A percentile compares a stretch with the other conserved stretches of the same genome.
phyloP scores from a whole-genome alignment of 495 filamentous ascomycete species.

The Penicillium angulare region DNA sequence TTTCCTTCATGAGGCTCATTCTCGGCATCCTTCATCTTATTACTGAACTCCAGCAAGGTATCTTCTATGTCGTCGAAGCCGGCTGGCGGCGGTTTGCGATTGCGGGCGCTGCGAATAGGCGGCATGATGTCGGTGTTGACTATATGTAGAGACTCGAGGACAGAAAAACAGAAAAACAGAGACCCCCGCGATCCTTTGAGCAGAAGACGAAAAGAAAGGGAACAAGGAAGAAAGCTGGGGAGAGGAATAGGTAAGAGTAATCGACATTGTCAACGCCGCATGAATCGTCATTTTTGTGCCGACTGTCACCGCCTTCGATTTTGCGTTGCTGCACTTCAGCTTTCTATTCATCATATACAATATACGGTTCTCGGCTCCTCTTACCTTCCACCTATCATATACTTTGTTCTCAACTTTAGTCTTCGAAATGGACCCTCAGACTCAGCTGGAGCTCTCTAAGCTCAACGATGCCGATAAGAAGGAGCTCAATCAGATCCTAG shows the following conservation, averaged over 20 bases:
- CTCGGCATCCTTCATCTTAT: slow-evolving; percentile 99
- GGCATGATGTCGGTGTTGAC: slow-evolving; percentile 61
- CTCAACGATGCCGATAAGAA: slow-evolving; percentile 80
- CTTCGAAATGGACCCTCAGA: slow-evolving; percentile 36
- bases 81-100: slow-evolving; percentile 87
- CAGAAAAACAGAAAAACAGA: background rate
- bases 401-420: background rate
- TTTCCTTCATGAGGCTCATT: slow-evolving; percentile 74
- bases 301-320: slow-evolving; percentile 28
- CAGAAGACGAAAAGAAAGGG: slow-evolving; percentile 2
- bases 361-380: background rate
- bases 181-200: background rate
- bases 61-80: slow-evolving; percentile 98
- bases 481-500: slow-evolving; percentile 79
- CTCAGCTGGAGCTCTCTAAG: slow-evolving; percentile 59
- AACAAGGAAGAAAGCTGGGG: slow-evolving; percentile 3
- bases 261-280: slow-evolving; percentile 1
- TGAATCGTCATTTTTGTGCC: slow-evolving; percentile 36
- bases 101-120: slow-evolving; percentile 71
- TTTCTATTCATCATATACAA: background rate
- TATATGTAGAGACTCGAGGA: background rate
- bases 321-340: slow-evolving; percentile 13
- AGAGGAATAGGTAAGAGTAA: background rate
- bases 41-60: slow-evolving; percentile 89
- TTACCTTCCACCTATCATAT: background rate